A percentile compares a stretch with the other conserved stretches of the same genome.
Conservation (phyloP, 2,329 filamentous ascomycete genomes). For the Trichoderma aggressivum region DNA sequence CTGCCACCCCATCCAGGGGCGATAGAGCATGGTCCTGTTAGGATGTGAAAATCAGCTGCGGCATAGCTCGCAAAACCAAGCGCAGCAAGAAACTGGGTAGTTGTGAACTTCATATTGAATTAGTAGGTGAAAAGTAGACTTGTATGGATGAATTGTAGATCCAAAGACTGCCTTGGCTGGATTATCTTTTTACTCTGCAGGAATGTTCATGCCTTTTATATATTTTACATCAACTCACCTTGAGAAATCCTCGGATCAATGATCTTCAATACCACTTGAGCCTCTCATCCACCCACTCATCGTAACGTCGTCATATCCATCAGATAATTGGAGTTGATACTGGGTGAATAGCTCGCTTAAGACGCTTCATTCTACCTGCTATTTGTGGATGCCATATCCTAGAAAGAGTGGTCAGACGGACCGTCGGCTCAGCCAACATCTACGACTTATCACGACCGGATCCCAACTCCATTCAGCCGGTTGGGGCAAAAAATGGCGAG, state of each 20-base stretch:
- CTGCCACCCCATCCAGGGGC: not conserved
- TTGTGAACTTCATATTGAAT: not conserved
- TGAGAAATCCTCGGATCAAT: not conserved
- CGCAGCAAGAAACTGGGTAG: not conserved
- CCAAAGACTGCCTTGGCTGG: not conserved
- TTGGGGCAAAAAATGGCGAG: not conserved
- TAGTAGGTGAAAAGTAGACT: no score
- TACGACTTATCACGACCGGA: not conserved
- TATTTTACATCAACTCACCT: not conserved
- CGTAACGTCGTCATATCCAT: not conserved
- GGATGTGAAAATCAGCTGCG: not conserved
- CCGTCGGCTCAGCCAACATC: not conserved
- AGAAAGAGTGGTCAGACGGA: not conserved
- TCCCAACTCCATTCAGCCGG: not conserved
- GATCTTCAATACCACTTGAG: not conserved
- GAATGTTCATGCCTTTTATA: not conserved
- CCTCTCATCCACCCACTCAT: not conserved
- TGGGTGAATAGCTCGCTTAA: not conserved
- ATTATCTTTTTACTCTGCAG: not conserved
- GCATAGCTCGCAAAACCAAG: not conserved
- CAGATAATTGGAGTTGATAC: not conserved
- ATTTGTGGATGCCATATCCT: not conserved
- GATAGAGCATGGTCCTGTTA: conserved; percentile 1
- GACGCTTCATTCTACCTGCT: not conserved
- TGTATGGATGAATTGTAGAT: not conserved